Percentiles rank a stretch among this genome's conserved stretches.
phyloP scores from a whole-genome alignment of 495 filamentous ascomycete species.

The Lasiosphaeriaceae sp. region DNA sequence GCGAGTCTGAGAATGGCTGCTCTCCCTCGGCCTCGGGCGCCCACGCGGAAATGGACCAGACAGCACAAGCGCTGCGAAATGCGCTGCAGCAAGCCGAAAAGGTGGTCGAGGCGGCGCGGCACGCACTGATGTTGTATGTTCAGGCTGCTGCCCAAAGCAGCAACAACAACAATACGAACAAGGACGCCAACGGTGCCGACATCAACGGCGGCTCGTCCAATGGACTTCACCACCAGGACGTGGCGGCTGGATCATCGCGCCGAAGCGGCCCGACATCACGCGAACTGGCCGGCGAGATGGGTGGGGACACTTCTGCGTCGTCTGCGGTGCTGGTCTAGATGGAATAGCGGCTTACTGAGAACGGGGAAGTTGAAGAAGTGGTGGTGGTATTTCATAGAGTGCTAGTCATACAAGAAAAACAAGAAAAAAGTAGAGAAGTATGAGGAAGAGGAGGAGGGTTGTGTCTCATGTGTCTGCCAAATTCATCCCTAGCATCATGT shows the following conservation, averaged over 20 bases:
- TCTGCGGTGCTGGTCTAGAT: background rate
- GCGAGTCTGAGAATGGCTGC: slow-evolving; percentile 7
- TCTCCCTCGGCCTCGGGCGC: no score
- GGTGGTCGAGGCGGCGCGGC: slow-evolving; percentile 33
- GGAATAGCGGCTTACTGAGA: background rate
- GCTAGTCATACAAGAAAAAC: no score
- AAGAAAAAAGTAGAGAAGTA: no score
- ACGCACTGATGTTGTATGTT: slow-evolving; percentile 33
- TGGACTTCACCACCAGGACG: background rate
- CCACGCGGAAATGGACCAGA: slow-evolving; percentile 5
- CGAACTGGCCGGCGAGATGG: slow-evolving; percentile 52
- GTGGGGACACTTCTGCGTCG: slow-evolving; percentile 43
- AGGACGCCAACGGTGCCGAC: background rate
- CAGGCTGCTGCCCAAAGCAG: background rate
- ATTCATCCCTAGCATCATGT: no score
- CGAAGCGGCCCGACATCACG: slow-evolving; percentile 44
- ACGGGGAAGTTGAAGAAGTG: no score
- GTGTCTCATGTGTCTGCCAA: no score
- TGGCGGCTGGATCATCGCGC: slow-evolving; percentile 5
- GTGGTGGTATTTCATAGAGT: no score
- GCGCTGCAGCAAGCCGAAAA: slow-evolving; percentile 37
- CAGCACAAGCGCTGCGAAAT: slow-evolving; percentile 27
- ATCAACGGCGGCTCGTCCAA: background rate
- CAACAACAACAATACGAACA: background rate
- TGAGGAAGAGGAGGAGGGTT: no score